Percentiles rank a stretch among this genome's conserved stretches.
Evolutionary conservation across 2,329 filamentous ascomycete genomes (phyloP).

Genomic region (Xylaria sp.): DNA sequence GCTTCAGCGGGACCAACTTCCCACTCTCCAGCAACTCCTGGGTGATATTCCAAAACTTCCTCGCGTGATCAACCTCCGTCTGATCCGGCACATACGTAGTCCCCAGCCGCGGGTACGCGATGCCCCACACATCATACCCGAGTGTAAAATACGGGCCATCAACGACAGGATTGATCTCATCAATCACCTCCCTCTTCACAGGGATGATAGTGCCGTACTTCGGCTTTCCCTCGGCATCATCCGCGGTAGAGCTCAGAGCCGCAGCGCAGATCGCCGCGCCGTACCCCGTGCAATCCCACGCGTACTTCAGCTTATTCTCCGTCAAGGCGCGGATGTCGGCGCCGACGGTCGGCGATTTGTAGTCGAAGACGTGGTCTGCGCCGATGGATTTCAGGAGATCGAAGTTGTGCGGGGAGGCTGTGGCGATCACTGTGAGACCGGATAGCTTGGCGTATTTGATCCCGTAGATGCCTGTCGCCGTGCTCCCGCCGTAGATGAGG

Average conservation of each 20-base stretch:
- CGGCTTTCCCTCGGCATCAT: constrained; percentile 15
- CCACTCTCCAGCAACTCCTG: constrained; percentile 44
- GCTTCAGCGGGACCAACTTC: constrained; percentile 45
- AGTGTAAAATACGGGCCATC: constrained; percentile 41
- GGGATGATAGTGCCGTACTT: constrained; percentile 20
- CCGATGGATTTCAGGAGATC: constrained; percentile 43
- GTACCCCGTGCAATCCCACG: constrained; percentile 46
- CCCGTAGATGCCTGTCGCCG: constrained; percentile 59
- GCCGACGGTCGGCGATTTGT: constrained; percentile 33
- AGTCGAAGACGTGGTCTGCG: constrained; percentile 43
- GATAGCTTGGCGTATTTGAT: constrained; percentile 52
- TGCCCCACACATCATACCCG: constrained; percentile 50
- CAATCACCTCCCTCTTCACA: constrained; percentile 19
- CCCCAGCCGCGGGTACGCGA: constrained; percentile 42
- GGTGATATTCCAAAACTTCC: constrained; percentile 45
- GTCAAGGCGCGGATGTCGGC: constrained; percentile 34
- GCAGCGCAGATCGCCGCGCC: constrained; percentile 26
- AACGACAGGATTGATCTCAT: constrained; percentile 43
- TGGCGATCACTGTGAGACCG: constrained; percentile 48
- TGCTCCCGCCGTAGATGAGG: constrained; percentile 56
- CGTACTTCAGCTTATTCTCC: constrained; percentile 32
- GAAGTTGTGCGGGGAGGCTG: constrained; percentile 47
- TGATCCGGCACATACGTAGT: constrained; percentile 38
- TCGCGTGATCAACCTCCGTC: constrained; percentile 33
- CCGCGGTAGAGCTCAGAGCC: constrained; percentile 24